Evolutionary conservation across 352 stramenopile species (phyloP).

Genomic region (Phytophthora pistaciae): DNA sequence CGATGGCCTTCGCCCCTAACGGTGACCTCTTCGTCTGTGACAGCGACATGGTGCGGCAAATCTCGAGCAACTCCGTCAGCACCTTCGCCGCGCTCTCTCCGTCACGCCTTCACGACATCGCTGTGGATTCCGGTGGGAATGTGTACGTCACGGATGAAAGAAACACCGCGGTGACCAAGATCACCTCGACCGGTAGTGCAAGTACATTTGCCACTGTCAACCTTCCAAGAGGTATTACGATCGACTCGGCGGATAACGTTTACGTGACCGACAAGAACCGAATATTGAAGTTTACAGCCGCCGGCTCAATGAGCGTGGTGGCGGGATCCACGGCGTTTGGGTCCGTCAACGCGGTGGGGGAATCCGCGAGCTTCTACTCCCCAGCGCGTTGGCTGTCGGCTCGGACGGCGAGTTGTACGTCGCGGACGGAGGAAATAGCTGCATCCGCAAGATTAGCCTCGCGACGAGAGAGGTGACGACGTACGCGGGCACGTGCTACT

Average conservation of each 20-base stretch:
- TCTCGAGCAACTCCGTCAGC: background rate
- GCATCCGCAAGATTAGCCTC: background rate
- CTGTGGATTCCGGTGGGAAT: background rate
- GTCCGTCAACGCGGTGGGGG: background rate
- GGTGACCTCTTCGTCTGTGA: background rate
- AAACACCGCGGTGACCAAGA: background rate
- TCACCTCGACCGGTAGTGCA: background rate
- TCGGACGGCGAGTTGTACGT: background rate
- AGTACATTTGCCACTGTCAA: background rate
- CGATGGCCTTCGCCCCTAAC: background rate
- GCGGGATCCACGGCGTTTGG: background rate
- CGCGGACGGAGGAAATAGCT: background rate
- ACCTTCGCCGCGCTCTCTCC: background rate
- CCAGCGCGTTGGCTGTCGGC: background rate
- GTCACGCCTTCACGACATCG: background rate
- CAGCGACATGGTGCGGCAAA: background rate
- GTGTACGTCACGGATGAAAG: background rate
- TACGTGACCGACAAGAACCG: background rate
- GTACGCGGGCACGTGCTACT: background rate
- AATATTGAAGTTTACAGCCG: background rate
- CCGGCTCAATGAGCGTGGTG: background rate
- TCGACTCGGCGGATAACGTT: background rate
- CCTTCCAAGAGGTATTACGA: background rate
- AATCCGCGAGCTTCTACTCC: background rate
- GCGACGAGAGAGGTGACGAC: background rate